Conservation (phyloP, 257 asterid species). For the Sherardia arvensis region DNA sequence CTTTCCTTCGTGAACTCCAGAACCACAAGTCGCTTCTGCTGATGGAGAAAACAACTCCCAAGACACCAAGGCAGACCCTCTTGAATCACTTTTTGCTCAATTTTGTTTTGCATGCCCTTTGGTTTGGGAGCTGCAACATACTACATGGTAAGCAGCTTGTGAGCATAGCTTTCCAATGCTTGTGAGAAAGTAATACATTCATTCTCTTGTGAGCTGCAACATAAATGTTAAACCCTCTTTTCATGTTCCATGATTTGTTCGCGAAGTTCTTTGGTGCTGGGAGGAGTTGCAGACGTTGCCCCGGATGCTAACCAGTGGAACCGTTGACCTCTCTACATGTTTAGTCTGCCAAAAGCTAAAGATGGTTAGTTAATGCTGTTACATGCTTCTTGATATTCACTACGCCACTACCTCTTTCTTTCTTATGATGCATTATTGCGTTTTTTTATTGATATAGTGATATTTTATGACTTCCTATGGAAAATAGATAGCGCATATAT, state of each 20-base stretch:
- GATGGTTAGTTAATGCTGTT: slow-evolving; percentile 43
- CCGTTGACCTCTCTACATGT: slow-evolving; percentile 70
- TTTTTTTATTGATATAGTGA: background rate
- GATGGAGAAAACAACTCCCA: slow-evolving; percentile 56
- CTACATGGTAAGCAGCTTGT: slow-evolving; percentile 49
- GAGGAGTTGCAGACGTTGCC: slow-evolving; percentile 89
- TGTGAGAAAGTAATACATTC: background rate
- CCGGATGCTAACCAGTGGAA: slow-evolving; percentile 55
- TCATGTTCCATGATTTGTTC: slow-evolving; percentile 27
- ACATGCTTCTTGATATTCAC: background rate
- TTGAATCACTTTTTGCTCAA: slow-evolving; percentile 79
- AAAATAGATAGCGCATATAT: background rate
- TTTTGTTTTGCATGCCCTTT: slow-evolving; percentile 86
- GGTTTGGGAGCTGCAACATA: slow-evolving; percentile 91
- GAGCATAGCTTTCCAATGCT: background rate
- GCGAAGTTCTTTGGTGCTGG: slow-evolving; percentile 95
- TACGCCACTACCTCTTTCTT: background rate
- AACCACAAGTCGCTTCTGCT: slow-evolving; percentile 22
- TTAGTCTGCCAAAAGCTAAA: slow-evolving; percentile 82
- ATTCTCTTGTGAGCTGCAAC: too few species aligned
- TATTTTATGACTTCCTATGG: background rate
- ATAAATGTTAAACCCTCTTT: background rate
- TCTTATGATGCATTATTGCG: background rate
- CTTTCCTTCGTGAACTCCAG: slow-evolving; percentile 32
- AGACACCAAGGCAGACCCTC: slow-evolving; percentile 81